Percentiles rank a stretch among this genome's conserved stretches.
Conservation (phyloP, 169 alveolate genomes). For the Eimeria nieschulzi region DNA sequence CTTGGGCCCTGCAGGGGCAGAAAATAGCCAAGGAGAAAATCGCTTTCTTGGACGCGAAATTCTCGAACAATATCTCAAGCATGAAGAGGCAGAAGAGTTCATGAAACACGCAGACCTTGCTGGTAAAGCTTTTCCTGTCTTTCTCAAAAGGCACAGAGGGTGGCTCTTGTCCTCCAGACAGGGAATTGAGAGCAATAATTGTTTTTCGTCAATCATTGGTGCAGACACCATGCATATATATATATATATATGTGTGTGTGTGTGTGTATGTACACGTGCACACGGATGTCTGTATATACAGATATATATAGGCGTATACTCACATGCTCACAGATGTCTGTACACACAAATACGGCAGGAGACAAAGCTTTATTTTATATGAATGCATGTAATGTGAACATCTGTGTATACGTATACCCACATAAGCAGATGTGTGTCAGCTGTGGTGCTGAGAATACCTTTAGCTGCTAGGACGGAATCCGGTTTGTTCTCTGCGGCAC, state of each 20-base stretch:
- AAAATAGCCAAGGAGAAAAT: background rate
- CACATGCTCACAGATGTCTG: no score
- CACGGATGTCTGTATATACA: background rate
- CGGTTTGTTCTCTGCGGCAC: no score
- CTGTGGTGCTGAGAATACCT: no score
- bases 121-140: background rate
- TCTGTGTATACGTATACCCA: conserved; percentile 5
- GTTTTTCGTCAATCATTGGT: no score
- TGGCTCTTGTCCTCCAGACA: no score
- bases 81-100: conserved; percentile 65
- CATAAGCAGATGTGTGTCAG: no score
- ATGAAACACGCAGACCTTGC: conserved; percentile 64
- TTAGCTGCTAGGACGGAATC: no score
- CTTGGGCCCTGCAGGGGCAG: conserved; percentile 11
- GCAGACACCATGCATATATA: background rate
- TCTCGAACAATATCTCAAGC: conserved; percentile 38
- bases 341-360: no score
- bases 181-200: no score
- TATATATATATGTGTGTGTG: background rate
- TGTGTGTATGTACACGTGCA: background rate
- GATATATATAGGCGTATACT: background rate
- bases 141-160: no score
- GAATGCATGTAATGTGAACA: background rate
- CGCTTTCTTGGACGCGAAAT: conserved; percentile 33
- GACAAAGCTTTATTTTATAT: no score